These are phyloP conservation scores for Telfairia occidentalis DNA, from an alignment of 331 rosid genomes.

Conservation along the genomic window DNA sequence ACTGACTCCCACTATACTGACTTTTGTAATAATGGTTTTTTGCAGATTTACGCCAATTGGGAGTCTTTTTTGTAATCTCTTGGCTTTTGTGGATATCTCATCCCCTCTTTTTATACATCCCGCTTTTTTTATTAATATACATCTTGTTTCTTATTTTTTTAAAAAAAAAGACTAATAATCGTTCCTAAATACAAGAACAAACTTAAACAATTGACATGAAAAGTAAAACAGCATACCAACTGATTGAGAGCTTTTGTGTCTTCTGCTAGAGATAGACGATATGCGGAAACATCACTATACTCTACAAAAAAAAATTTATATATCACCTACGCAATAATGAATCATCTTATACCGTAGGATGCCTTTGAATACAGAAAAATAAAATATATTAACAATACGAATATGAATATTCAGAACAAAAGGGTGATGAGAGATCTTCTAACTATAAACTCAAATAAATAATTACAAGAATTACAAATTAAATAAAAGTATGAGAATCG, in stretches of 20 bases:
- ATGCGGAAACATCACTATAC: conserved; percentile 83
- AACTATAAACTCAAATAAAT: neutral
- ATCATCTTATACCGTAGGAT: neutral
- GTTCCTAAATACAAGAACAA: neutral
- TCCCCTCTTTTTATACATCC: too few species aligned
- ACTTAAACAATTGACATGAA: neutral
- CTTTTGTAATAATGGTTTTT: too few species aligned
- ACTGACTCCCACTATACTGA: too few species aligned
- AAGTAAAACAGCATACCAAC: conserved; percentile 45
- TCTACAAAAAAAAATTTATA: conserved; percentile 40
- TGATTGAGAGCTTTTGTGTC: conserved; percentile 96
- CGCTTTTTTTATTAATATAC: too few species aligned
- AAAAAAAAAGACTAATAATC: too few species aligned
- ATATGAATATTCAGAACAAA: neutral
- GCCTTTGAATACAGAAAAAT: neutral
- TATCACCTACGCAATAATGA: neutral
- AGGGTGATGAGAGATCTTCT: neutral
- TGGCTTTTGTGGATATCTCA: too few species aligned
- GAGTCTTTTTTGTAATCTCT: too few species aligned
- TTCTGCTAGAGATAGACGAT: conserved; percentile 83
- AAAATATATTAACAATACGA: neutral
- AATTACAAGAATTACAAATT: neutral
- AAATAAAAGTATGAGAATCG: neutral
- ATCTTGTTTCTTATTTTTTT: too few species aligned
- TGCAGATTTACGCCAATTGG: too few species aligned